Evolutionary conservation across 257 asterid genomes (phyloP).

Genomic region (Solanum habrochaites): DNA sequence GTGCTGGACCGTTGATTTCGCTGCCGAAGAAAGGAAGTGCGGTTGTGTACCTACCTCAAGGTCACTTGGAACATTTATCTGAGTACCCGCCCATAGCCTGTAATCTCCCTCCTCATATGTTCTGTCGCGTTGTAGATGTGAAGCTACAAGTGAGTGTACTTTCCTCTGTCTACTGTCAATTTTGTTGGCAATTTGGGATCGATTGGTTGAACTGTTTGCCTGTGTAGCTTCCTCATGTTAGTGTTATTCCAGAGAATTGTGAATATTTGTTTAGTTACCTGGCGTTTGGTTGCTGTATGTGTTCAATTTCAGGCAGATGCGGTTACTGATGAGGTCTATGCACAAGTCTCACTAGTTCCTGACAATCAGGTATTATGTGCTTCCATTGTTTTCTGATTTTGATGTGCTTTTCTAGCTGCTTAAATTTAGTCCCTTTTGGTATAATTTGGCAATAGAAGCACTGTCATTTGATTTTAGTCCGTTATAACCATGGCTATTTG

Average conservation of each 20-base stretch:
- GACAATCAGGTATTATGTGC: constrained; percentile 55
- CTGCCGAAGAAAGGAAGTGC: constrained; percentile 79
- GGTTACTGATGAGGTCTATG: constrained; percentile 78
- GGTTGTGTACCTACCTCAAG: constrained; percentile 88
- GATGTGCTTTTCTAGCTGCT: neutral
- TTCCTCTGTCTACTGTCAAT: neutral
- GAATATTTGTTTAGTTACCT: neutral
- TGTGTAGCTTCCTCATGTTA: neutral
- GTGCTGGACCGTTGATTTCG: constrained; percentile 94
- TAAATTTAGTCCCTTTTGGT: neutral
- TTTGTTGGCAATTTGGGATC: neutral
- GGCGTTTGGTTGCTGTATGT: neutral
- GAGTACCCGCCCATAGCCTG: constrained; percentile 33
- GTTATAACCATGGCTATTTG: neutral
- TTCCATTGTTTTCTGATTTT: neutral
- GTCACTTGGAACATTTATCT: constrained; percentile 69
- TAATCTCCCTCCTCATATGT: constrained; percentile 78
- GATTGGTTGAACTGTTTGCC: neutral
- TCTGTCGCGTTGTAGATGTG: constrained; percentile 89
- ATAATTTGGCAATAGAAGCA: neutral
- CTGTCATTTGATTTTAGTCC: neutral
- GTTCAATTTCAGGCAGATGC: constrained; percentile 56
- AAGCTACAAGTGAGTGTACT: constrained; percentile 55
- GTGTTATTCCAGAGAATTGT: neutral
- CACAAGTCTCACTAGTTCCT: constrained; percentile 69